phyloP scores from a whole-genome alignment of 352 stramenopile species.

The Pythium chondricola region DNA sequence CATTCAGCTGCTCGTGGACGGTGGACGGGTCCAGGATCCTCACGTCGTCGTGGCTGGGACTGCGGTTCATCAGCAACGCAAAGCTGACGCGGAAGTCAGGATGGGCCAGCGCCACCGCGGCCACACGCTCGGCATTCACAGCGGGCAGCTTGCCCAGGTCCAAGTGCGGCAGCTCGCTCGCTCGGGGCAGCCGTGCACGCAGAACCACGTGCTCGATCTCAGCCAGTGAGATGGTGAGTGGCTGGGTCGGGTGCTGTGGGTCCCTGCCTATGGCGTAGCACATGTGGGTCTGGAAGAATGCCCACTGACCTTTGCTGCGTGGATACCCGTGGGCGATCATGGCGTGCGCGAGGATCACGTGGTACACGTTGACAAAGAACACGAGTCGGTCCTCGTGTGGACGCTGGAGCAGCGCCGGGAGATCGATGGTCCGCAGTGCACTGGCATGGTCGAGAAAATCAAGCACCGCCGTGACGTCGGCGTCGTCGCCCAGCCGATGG shows the following conservation, averaged over 20 bases:
- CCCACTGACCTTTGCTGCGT: constrained; percentile 49
- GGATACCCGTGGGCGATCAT: constrained; percentile 68
- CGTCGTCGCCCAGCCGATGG: constrained; percentile 24
- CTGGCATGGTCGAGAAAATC: constrained; percentile 70
- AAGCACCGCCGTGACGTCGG: constrained; percentile 40
- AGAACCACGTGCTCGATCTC: constrained; percentile 77
- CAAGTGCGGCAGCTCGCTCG: constrained; percentile 37
- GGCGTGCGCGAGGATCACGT: constrained; percentile 65
- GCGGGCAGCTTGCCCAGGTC: constrained; percentile 7
- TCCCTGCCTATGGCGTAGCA: constrained; percentile 48
- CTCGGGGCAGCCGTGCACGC: constrained; percentile 40
- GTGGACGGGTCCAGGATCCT: constrained; percentile 26
- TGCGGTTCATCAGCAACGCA: constrained; percentile 57
- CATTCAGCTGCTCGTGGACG: constrained; percentile 76
- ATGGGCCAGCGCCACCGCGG: constrained; percentile 37
- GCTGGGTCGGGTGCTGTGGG: constrained; percentile 10
- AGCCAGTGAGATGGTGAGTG: constrained; percentile 46
- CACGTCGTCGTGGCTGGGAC: background rate
- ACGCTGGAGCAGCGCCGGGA: constrained; percentile 29
- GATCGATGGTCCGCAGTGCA: constrained; percentile 43
- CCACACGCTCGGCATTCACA: constrained; percentile 6
- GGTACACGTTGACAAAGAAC: constrained; percentile 82
- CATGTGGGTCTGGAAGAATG: constrained; percentile 45
- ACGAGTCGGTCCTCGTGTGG: constrained; percentile 61
- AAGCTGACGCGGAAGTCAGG: constrained; percentile 78